phyloP scores from a whole-genome alignment of 495 filamentous ascomycete genomes.

The Daldinia grandis region DNA sequence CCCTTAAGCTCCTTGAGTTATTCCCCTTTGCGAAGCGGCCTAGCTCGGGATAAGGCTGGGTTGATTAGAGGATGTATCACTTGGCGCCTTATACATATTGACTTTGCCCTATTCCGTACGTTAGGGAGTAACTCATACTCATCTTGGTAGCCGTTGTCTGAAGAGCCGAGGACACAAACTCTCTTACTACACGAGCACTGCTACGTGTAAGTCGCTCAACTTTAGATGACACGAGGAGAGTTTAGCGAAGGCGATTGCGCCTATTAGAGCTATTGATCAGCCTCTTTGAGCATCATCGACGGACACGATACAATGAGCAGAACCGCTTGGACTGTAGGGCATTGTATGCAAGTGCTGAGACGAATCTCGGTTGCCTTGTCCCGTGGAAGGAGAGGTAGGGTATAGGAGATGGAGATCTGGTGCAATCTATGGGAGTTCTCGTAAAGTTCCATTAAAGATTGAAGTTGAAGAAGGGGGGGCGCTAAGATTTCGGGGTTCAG shows the following conservation, averaged over 20 bases:
- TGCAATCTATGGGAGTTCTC: not conserved
- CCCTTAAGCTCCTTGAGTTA: not conserved
- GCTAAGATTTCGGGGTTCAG: slow-evolving; percentile 37
- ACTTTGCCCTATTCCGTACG: not conserved
- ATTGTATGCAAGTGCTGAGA: not conserved
- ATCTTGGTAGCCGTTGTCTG: not conserved
- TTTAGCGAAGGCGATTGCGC: slow-evolving; percentile 18
- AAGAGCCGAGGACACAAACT: not conserved
- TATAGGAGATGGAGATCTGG: not conserved
- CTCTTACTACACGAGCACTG: not conserved
- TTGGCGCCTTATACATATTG: not conserved
- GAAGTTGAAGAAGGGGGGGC: slow-evolving; percentile 27
- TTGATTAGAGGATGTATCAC: slow-evolving; percentile 9
- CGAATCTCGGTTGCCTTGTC: not conserved
- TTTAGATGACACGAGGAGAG: slow-evolving; percentile 30
- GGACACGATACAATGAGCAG: slow-evolving; percentile 1
- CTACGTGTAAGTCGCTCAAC: not conserved
- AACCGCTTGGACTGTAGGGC: slow-evolving; percentile 25
- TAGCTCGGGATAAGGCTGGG: slow-evolving; percentile 17
- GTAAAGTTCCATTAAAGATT: slow-evolving; percentile 23
- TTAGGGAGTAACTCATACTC: not conserved
- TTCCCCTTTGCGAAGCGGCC: not conserved
- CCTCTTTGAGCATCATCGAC: slow-evolving; percentile 14
- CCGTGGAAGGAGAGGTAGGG: not conserved
- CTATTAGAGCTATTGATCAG: slow-evolving; percentile 27